A percentile compares a stretch with the other conserved stretches of the same genome.
Evolutionary conservation across 2,329 filamentous ascomycete genomes (phyloP).

Genomic region (Rhynchosporium secalis): DNA sequence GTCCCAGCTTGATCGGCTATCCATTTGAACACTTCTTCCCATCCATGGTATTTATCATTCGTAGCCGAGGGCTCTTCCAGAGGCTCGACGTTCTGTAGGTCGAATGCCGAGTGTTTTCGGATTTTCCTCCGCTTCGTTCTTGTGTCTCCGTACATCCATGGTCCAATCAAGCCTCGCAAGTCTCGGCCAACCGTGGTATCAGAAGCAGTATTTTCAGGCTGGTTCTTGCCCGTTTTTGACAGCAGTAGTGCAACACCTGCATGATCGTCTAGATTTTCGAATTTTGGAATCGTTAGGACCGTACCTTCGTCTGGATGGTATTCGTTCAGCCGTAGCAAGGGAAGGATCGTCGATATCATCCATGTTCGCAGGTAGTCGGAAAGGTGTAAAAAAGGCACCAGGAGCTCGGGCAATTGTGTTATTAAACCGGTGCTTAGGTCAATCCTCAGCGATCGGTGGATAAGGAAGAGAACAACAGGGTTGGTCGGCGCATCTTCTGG

Average conservation of each 20-base stretch:
- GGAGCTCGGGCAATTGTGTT: constrained; percentile 63
- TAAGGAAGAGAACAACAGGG: constrained; percentile 61
- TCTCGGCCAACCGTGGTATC: constrained; percentile 57
- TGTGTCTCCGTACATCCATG: constrained; percentile 69
- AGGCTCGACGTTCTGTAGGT: constrained; percentile 24
- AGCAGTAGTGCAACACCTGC: constrained; percentile 63
- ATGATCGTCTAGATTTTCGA: constrained; percentile 60
- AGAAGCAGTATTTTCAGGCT: constrained; percentile 14
- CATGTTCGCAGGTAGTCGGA: constrained; percentile 63
- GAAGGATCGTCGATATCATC: constrained; percentile 68
- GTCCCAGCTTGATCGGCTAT: constrained; percentile 58
- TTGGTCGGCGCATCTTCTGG: constrained; percentile 53
- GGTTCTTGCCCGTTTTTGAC: constrained; percentile 47
- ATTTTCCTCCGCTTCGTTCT: constrained; percentile 54
- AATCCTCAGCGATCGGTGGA: constrained; percentile 67
- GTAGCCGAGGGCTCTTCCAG: constrained; percentile 32
- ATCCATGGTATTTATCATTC: constrained; percentile 55
- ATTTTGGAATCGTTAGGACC: constrained; percentile 58
- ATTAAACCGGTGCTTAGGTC: constrained; percentile 73
- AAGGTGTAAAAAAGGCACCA: constrained; percentile 66
- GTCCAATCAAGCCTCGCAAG: constrained; percentile 66
- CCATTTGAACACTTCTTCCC: constrained; percentile 71
- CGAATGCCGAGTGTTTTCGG: constrained; percentile 25
- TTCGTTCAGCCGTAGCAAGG: constrained; percentile 67
- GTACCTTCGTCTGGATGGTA: constrained; percentile 57